These are phyloP conservation scores for Fallopia convolvulus DNA, from an alignment of 148 eudicot genomes.

Conservation along the genomic window DNA sequence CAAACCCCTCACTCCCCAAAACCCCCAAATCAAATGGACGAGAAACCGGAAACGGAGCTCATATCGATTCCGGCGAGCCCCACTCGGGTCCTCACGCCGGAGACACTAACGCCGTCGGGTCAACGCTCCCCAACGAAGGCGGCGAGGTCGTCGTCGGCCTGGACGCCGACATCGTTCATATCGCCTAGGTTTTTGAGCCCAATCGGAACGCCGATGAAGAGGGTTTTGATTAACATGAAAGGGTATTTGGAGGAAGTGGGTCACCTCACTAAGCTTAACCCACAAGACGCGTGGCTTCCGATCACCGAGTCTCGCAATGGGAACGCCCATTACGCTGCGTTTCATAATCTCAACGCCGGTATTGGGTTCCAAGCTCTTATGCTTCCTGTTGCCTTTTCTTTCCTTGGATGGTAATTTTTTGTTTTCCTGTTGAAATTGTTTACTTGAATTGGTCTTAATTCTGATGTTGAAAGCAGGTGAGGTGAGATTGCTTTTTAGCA, in stretches of 20 bases:
- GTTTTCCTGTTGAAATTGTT: neutral
- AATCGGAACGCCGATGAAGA: conserved; percentile 96
- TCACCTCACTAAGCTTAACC: conserved; percentile 85
- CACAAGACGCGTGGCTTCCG: conserved; percentile 98
- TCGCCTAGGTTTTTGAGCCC: conserved; percentile 90
- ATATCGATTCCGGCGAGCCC: conserved; percentile 95
- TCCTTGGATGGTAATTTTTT: conserved; percentile 76
- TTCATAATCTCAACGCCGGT: conserved; percentile 93
- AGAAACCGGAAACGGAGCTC: conserved; percentile 72
- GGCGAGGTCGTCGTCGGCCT: conserved; percentile 28
- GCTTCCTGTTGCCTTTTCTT: conserved; percentile 90
- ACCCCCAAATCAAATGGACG: conserved; percentile 48
- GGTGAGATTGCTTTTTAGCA: conserved; percentile 4
- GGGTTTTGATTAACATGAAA: conserved; percentile 82
- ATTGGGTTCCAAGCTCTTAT: conserved; percentile 87
- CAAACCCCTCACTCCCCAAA: neutral
- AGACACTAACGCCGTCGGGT: conserved; percentile 66
- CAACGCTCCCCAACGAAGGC: conserved; percentile 59
- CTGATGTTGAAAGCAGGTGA: conserved; percentile 14
- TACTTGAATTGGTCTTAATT: no score
- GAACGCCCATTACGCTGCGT: conserved; percentile 91
- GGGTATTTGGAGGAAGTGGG: conserved; percentile 90
- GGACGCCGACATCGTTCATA: conserved; percentile 89
- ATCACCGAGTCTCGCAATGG: conserved; percentile 94
- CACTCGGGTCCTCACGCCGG: conserved; percentile 63